These are phyloP conservation scores for Solanum neorickii DNA, from an alignment of 257 asterid genomes.

Conservation along the genomic window DNA sequence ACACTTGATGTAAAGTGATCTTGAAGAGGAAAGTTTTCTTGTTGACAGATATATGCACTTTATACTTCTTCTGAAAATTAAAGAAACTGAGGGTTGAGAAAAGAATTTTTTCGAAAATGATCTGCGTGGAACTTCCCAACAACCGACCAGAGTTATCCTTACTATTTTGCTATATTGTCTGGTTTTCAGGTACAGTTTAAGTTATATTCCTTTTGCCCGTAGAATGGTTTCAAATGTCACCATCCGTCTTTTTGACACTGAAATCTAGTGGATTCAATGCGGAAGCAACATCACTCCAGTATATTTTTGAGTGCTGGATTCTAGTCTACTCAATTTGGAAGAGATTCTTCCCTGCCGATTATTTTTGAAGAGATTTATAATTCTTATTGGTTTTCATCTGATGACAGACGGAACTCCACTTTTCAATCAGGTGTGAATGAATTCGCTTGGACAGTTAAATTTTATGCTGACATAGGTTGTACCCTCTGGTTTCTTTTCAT, in stretches of 20 bases:
- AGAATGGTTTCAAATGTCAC: conserved; percentile 70
- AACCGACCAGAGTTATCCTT: background rate
- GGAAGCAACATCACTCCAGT: background rate
- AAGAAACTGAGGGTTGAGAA: background rate
- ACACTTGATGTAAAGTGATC: background rate
- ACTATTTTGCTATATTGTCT: background rate
- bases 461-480: background rate
- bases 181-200: conserved; percentile 86
- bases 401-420: background rate
- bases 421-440: background rate
- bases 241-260: conserved; percentile 88
- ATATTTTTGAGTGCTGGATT: background rate
- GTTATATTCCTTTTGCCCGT: conserved; percentile 93
- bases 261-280: conserved; percentile 34
- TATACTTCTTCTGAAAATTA: background rate
- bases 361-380: background rate
- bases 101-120: background rate
- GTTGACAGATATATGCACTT: background rate
- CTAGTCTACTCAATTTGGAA: background rate
- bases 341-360: background rate
- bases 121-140: background rate
- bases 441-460: background rate
- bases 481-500: background rate
- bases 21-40: background rate
- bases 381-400: background rate